Percentiles rank a stretch among this genome's conserved stretches.
phyloP scores from a whole-genome alignment of 495 filamentous ascomycete species.

The Neurospora sp. region DNA sequence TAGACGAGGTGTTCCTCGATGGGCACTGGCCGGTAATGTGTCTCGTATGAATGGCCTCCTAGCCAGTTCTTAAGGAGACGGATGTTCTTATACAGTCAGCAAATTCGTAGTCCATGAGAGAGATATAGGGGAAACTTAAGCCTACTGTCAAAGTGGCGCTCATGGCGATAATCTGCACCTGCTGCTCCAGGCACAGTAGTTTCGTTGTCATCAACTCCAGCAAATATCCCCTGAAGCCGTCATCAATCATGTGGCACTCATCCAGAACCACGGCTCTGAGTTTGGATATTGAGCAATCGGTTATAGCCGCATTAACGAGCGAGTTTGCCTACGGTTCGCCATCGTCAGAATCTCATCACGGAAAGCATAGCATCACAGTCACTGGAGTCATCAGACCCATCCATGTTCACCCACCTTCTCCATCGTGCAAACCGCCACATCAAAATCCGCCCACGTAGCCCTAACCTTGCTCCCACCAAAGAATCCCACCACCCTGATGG shows the following conservation, averaged over 20 bases:
- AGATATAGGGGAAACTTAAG: constrained; percentile 4
- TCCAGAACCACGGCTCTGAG: constrained; percentile 65
- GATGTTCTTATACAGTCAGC: constrained; percentile 46
- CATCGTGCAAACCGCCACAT: constrained; percentile 74
- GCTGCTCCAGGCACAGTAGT: constrained; percentile 55
- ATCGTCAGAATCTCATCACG: constrained; percentile 8
- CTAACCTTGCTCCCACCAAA: constrained; percentile 63
- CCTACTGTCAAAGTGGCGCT: constrained; percentile 65
- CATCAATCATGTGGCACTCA: constrained; percentile 75
- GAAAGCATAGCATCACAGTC: neutral
- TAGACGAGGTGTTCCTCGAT: constrained; percentile 71
- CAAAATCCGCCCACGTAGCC: constrained; percentile 61
- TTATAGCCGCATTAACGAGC: constrained; percentile 67
- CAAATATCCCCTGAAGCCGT: constrained; percentile 69
- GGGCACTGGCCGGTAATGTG: constrained; percentile 63
- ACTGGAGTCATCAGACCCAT: neutral
- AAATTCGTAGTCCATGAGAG: neutral
- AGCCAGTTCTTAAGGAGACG: constrained; percentile 62
- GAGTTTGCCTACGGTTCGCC: constrained; percentile 52
- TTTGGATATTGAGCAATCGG: constrained; percentile 56
- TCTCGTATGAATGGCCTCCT: constrained; percentile 60
- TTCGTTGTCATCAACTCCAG: constrained; percentile 77
- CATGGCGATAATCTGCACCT: constrained; percentile 73
- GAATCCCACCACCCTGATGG: constrained; percentile 57
- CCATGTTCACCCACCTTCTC: constrained; percentile 52